Evolutionary conservation across 2,329 filamentous ascomycete species (phyloP), one percentile per base, ranked within the genome.

Genomic region (Cladorrhinum sp.): DNA sequence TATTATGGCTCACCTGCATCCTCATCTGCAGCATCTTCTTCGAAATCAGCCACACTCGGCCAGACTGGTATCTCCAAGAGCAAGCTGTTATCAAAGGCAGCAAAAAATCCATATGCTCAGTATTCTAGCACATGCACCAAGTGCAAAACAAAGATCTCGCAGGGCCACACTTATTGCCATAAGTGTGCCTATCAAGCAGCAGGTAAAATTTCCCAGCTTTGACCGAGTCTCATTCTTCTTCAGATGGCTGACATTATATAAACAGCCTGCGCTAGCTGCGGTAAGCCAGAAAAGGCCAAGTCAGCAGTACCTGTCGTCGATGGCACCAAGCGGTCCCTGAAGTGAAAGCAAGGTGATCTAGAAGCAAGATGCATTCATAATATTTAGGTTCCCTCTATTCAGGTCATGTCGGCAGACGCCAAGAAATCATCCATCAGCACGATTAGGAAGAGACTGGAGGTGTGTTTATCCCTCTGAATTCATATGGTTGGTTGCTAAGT

Each of bases 21-120:
- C 2, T 71, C 75, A 50, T 75, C 75, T 2, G 71, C 74, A 49
- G 75, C 77, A 22, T 71, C 78, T 59, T 71, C 74, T 63, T 62
- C 71, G 62, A 79, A 77, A 58, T 79, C 81, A 22, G 75, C 82
- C 38, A 87, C 84, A 1, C 66, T 85, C 32, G 84, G 84, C 3
- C 79, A 80, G 61, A 83, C 78, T 12, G 84, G 85, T 32, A 75
- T 88, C 59, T 79, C 81, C 62, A 88, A 88, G 84, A 87, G 82
- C 73, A 88, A 89, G 71, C 77, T 88, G 3, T 74, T 87, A 29
- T 87, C 84, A 60, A 83, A 86, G 65, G 79, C 81, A 51, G 86
- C 86, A 29, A 85, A 87, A 73, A 88, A 88, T 64, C 85, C 85
- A 0, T 88, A 86, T 66, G 85, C 85, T 2, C 79, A 84, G 57